Conservation (phyloP, 768 basidiomycete species). For the Leccinellum albellum region DNA sequence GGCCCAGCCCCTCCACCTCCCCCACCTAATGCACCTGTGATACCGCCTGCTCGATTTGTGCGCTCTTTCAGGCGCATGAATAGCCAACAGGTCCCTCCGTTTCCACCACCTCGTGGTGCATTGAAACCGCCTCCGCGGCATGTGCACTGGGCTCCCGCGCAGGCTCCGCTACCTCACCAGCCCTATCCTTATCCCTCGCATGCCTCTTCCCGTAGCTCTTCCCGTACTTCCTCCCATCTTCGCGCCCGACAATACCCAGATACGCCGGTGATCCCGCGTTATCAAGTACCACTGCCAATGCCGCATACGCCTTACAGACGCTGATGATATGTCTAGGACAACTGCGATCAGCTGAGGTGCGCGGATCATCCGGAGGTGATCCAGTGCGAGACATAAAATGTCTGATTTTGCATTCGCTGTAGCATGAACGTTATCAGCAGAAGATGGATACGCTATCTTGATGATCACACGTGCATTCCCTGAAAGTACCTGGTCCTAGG, state of each 20-base stretch:
- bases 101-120: slow-evolving; percentile 21
- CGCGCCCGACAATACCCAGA: neutral
- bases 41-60: slow-evolving; percentile 3
- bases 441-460: slow-evolving; percentile 16
- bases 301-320: slow-evolving; percentile 6
- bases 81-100: slow-evolving; percentile 13
- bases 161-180: slow-evolving; percentile 21
- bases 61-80: neutral
- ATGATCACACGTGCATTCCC: slow-evolving; percentile 20
- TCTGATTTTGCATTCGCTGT: slow-evolving; percentile 24
- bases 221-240: slow-evolving; percentile 7
- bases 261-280: slow-evolving; percentile 13
- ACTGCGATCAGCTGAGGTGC: slow-evolving; percentile 21
- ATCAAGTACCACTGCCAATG: slow-evolving; percentile 15
- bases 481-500: slow-evolving; percentile 6
- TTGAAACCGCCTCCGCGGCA: slow-evolving; percentile 16
- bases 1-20: slow-evolving; percentile 14
- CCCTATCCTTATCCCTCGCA: slow-evolving; percentile 27
- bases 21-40: slow-evolving; percentile 15
- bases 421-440: slow-evolving; percentile 24
- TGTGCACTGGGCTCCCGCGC: slow-evolving; percentile 30
- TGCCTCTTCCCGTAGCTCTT: slow-evolving; percentile 9
- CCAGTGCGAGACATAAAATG: slow-evolving; percentile 5
- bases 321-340: slow-evolving; percentile 10
- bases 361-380: slow-evolving; percentile 28